A percentile compares a stretch with the other conserved stretches of the same genome.
These are phyloP conservation scores for Mortierella sp. DNA, from an alignment of 371 early-diverging fungal genomes.

Conservation along the genomic window DNA sequence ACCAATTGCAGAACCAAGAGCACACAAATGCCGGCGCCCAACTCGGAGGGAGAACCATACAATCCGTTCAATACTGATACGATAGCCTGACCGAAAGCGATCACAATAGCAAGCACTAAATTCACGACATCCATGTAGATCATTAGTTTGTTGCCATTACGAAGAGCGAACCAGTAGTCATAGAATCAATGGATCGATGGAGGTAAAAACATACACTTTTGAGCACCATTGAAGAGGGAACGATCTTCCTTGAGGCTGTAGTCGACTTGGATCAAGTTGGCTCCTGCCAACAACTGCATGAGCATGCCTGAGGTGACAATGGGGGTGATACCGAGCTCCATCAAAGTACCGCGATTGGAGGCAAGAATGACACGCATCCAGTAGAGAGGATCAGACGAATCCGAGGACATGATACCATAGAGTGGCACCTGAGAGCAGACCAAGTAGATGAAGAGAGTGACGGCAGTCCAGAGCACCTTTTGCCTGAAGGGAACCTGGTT, in stretches of 20 bases:
- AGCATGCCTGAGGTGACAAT: slow-evolving; percentile 99
- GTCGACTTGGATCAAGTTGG: slow-evolving; percentile 98
- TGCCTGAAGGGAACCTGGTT: slow-evolving; percentile 94
- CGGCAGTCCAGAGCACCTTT: slow-evolving; percentile 99
- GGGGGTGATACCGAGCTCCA: slow-evolving; percentile 99
- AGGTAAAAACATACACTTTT: slow-evolving; percentile 84
- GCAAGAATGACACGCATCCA: slow-evolving; percentile 99
- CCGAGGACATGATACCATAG: slow-evolving; percentile 99
- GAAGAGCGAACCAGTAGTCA: not conserved
- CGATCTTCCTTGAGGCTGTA: slow-evolving; percentile 98
- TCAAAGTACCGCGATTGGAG: slow-evolving; percentile 99
- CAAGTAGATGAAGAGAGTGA: slow-evolving; percentile 98
- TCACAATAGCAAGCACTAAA: slow-evolving; percentile 87
- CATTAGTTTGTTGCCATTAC: too few species aligned
- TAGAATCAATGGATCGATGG: not conserved
- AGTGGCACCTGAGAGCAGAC: slow-evolving; percentile 99
- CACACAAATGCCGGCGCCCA: slow-evolving; percentile 94
- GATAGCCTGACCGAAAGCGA: slow-evolving; percentile 98
- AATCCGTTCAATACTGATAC: slow-evolving; percentile 98
- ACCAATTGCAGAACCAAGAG: slow-evolving; percentile 97
- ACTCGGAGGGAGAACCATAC: slow-evolving; percentile 95
- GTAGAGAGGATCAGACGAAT: slow-evolving; percentile 98
- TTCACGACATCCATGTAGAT: not conserved
- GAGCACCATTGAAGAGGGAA: slow-evolving; percentile 97
- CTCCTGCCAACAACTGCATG: slow-evolving; percentile 98